These are phyloP conservation scores for Mimosa pudica DNA, from an alignment of 306 rosid species.

Conservation along the genomic window DNA sequence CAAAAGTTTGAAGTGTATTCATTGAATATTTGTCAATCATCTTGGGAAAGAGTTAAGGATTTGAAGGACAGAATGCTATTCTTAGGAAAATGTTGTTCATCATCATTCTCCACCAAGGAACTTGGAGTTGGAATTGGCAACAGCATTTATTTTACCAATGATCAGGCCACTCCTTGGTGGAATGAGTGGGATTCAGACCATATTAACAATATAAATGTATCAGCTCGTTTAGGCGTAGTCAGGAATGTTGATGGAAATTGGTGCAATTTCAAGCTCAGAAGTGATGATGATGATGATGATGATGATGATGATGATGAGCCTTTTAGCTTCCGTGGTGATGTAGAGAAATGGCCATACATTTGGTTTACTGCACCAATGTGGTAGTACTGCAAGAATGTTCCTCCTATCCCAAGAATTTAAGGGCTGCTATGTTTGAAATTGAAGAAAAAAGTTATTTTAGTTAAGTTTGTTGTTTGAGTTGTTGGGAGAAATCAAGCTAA, in stretches of 20 bases:
- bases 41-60: conserved; percentile 53
- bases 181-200: conserved; percentile 70
- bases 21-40: conserved; percentile 39
- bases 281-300: conserved; percentile 18
- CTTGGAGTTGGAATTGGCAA: conserved; percentile 47
- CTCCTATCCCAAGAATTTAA: neutral
- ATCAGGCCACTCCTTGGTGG: conserved; percentile 61
- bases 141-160: conserved; percentile 59
- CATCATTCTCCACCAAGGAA: conserved; percentile 45
- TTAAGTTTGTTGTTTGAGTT: too few species aligned
- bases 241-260: conserved; percentile 47
- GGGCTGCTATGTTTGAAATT: neutral
- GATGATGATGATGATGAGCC: conserved; percentile 12
- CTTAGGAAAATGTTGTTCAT: conserved; percentile 64
- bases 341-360: conserved; percentile 48
- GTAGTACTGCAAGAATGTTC: conserved; percentile 55
- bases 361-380: conserved; percentile 70
- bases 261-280: conserved; percentile 51
- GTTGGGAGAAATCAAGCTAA: neutral
- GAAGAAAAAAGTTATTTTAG: neutral
- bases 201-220: conserved; percentile 36
- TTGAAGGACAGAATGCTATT: conserved; percentile 48
- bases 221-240: conserved; percentile 39
- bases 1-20: conserved; percentile 46
- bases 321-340: conserved; percentile 53